Conservation (phyloP, 805 yeast species). For the Kuraishia floccosa region DNA sequence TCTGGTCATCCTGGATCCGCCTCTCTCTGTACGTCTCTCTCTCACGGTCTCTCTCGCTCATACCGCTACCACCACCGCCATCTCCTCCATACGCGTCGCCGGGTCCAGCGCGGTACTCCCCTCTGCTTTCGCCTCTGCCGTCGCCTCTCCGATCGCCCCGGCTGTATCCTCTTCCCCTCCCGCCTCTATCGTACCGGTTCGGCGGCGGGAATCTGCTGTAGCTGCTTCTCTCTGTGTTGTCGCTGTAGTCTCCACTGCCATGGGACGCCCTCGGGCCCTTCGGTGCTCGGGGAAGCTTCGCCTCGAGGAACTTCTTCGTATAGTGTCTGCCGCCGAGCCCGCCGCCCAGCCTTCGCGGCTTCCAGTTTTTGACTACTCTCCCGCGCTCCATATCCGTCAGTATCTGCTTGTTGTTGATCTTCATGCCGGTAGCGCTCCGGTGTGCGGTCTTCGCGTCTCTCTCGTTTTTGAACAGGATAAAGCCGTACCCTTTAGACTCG, state of each 20-base stretch:
- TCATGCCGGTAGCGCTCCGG: conserved; percentile 41
- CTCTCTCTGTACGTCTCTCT: conserved; percentile 1
- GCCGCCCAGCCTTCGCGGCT: conserved; percentile 74
- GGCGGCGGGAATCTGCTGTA: no score
- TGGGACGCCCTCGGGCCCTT: background rate
- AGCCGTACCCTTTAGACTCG: conserved; percentile 74
- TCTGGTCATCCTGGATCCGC: background rate
- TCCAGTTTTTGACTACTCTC: conserved; percentile 53
- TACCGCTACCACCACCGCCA: background rate
- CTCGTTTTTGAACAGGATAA: conserved; percentile 57
- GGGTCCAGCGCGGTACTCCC: background rate
- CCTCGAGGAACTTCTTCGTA: conserved; percentile 24
- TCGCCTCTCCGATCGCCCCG: background rate
- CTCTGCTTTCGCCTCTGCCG: background rate
- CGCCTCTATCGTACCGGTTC: background rate
- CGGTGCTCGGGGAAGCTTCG: no score
- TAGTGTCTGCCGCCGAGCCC: conserved; percentile 80
- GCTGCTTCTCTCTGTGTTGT: no score
- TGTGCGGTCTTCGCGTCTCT: conserved; percentile 51
- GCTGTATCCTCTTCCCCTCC: background rate
- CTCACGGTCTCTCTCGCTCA: background rate
- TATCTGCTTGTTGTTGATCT: conserved; percentile 40
- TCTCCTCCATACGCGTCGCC: background rate
- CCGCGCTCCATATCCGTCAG: conserved; percentile 71
- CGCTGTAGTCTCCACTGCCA: no score